phyloP scores from a whole-genome alignment of 192 early-diverging fungal genomes.

The Umbelopsis sp. region DNA sequence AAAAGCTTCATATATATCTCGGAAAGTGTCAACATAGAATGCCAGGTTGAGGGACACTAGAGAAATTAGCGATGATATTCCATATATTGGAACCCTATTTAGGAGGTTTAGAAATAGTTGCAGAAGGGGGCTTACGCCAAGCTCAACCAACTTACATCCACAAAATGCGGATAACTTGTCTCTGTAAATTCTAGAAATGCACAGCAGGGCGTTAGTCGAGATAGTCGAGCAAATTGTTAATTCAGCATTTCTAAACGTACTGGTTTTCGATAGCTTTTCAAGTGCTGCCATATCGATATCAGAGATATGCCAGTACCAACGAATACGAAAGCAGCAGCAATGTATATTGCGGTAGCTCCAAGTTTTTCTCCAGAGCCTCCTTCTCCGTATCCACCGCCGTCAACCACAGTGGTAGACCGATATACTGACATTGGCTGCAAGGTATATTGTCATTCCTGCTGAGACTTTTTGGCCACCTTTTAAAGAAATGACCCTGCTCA shows the following conservation, averaged over 20 bases:
- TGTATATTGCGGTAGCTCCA: slow-evolving; percentile 39
- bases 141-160: slow-evolving; percentile 45
- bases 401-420: slow-evolving; percentile 11
- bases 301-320: slow-evolving; percentile 51
- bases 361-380: slow-evolving; percentile 52
- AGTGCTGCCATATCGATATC: slow-evolving; percentile 56
- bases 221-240: background rate
- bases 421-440: slow-evolving; percentile 9
- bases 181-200: slow-evolving; percentile 51
- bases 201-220: background rate
- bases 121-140: background rate
- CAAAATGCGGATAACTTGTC: slow-evolving; percentile 68
- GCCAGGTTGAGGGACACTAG: slow-evolving; percentile 74
- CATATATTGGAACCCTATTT: slow-evolving; percentile 85
- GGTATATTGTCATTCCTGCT: background rate
- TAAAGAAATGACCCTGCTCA: background rate
- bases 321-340: slow-evolving; percentile 53
- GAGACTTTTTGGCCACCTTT: background rate
- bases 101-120: slow-evolving; percentile 6
- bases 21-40: slow-evolving; percentile 87
- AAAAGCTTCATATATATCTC: slow-evolving; percentile 95
- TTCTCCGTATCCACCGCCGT: slow-evolving; percentile 37
- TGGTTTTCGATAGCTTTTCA: slow-evolving; percentile 64
- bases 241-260: slow-evolving; percentile 35
- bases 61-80: slow-evolving; percentile 77